Evolutionary conservation across 78 protist genomes (phyloP).

Genomic region (Dictyostelium brefeldianum): DNA sequence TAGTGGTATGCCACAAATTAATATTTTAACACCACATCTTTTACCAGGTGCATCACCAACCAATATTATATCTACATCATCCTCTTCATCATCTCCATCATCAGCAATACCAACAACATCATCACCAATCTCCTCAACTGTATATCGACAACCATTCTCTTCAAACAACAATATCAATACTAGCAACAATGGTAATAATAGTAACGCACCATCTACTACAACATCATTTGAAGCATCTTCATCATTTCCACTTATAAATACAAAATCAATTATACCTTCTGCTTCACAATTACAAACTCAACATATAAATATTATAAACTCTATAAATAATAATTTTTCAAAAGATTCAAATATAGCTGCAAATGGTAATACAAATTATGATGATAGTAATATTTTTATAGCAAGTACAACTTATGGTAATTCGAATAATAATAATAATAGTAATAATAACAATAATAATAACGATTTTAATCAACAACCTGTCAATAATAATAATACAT

Average conservation of each 20-base stretch:
- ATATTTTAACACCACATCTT: conserved; percentile 7
- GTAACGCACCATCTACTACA: too few species aligned
- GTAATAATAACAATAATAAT: not conserved
- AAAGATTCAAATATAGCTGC: not conserved
- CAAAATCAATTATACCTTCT: not conserved
- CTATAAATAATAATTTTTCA: not conserved
- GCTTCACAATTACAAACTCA: conserved; percentile 8
- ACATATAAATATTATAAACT: conserved; percentile 1
- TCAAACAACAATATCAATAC: not conserved
- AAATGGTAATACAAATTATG: not conserved
- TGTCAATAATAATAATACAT: not conserved
- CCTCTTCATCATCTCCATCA: not conserved
- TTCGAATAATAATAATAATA: not conserved
- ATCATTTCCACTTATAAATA: conserved; percentile 1
- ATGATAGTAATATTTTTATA: not conserved
- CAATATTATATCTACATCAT: not conserved
- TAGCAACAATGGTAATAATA: too few species aligned
- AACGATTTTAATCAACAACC: not conserved
- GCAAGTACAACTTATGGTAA: not conserved
- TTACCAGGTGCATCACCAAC: not conserved
- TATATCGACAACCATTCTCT: conserved; percentile 4
- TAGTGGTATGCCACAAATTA: not conserved
- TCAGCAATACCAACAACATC: not conserved
- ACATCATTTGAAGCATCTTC: too few species aligned
- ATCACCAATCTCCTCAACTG: not conserved